Base-by-base conservation (phyloP, 2,329 filamentous ascomycete genomes). In the Cercospora berteroae region DNA sequence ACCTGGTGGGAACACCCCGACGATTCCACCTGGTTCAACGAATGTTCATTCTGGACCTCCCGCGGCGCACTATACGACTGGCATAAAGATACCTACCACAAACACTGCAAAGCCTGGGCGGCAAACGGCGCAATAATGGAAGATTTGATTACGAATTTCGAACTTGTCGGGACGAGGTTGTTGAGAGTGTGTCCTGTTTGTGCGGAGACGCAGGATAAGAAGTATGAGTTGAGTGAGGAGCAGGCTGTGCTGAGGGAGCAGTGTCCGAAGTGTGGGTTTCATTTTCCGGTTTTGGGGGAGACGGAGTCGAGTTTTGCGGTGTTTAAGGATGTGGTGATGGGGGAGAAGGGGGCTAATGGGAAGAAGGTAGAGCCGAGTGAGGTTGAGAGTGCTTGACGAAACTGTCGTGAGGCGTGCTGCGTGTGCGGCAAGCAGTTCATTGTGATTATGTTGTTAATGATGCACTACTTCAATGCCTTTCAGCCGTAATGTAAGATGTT, bases 1-100 rank as follows among this genome's bases (percentile, higher is more conserved):
- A 65, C 63, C 55, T 65, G 63, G 63, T 65, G 63, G 63, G 63
- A 65, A 27, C 63, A 65, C 27, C 56, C 63, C 12, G 63, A 65
- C 25, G 63, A 65, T 10, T 20, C 33, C 0, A 65, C 33, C 10
- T 60, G 55, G 56, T 65, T 50, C 57, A 65, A 65, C 63, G 63
- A 65, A 55, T 65, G 63, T 13, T 20, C 13, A 16, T 50, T 65
- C 33, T 65, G 63, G 63, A 65, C 63, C 0, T 31, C 23, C 4
- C 33, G 63, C 7, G 63, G 63, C 4, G 63, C 63, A 18, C 44
- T 65, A 1, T 65, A 65, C 42, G 56, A 65, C n/a, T 65, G 63
- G 63, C 63, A 65, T 16, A 65, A 65, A 18, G 55, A 65, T 12
- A 65, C 63, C 10, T 65, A 65, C n/a, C 63, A 65, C 39, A 65